Evolutionary conservation across 306 rosid species (phyloP).

Genomic region (Sechiopsis laciniata): DNA sequence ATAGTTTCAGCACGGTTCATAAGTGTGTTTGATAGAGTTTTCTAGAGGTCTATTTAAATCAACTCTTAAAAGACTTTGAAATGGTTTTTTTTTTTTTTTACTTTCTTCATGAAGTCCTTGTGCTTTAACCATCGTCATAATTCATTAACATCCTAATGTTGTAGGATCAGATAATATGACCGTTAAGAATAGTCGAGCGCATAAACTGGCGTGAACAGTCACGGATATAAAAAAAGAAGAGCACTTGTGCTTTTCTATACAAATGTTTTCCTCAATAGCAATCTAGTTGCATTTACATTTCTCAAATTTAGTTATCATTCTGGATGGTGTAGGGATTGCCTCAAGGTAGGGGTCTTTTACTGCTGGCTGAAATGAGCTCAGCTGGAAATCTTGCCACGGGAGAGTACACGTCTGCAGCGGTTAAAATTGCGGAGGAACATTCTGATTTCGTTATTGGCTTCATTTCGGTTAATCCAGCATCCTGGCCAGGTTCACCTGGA

Average conservation of each 20-base stretch:
- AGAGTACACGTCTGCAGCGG: constrained; percentile 72
- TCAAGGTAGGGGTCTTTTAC: constrained; percentile 71
- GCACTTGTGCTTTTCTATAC: no score
- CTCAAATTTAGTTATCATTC: constrained; percentile 11
- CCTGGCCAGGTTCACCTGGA: constrained; percentile 79
- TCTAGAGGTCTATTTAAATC: not conserved
- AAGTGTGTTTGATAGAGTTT: not conserved
- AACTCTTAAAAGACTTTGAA: not conserved
- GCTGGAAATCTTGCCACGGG: constrained; percentile 90
- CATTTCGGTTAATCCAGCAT: constrained; percentile 89
- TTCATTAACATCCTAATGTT: no score
- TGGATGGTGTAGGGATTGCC: constrained; percentile 58
- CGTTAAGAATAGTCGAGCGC: no score
- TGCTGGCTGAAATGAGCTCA: constrained; percentile 97
- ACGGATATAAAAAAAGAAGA: no score
- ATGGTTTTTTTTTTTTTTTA: not conserved
- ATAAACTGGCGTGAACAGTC: no score
- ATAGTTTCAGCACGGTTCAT: not conserved
- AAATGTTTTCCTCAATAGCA: not conserved
- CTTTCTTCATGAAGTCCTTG: not conserved
- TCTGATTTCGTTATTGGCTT: constrained; percentile 89
- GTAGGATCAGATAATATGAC: no score
- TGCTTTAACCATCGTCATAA: not conserved
- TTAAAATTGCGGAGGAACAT: constrained; percentile 79
- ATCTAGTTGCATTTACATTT: not conserved